Base-by-base conservation (phyloP, 768 basidiomycete genomes). In the Vararia minispora region DNA sequence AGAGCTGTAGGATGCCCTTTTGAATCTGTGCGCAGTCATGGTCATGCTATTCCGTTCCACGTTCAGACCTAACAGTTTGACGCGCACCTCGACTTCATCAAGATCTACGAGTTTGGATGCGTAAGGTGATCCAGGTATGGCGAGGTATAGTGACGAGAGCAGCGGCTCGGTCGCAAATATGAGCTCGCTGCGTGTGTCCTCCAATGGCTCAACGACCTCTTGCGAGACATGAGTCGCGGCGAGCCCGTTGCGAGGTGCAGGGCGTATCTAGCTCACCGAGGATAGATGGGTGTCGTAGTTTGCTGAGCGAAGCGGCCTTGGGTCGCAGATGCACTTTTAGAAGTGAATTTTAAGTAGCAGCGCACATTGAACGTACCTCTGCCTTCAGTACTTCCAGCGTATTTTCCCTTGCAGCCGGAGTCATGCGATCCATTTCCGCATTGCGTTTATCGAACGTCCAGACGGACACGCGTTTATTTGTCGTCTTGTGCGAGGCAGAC, bases 141-240 rank as follows among this genome's bases (percentile, higher is more conserved):
- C 80, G 17, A 80, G 64, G 36, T 80, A 73, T 10, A 99, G 69
- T 1, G 88, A 86, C 0, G 89, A 83, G 8, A 87, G 60, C 23
- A 98, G 65, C 22, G 82, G 81, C 53, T 99, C 95, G 1, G 95
- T 95, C 6, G 92, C 94, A 52, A 97, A 98, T 28, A 81, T 76
- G 28, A 98, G 66, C 50, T 94, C 86, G 26, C 65, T 81, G 40
- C 94, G 68, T 0, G 91, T 84, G 59, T 99, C 94, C 54, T 97
- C 91, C 32, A 95, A 62, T 18, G 95, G 94, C 60, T 99, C 95
- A 21, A 94, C 91, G 80, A 97, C 87, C 64, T 98, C 94, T 89
- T 58, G 20, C 41, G 41, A 40, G 32, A 47, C 40, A 40, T 28
- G 28, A 26, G 43, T 40, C 43, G 42, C 32, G 50, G 27, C 14